A percentile compares a stretch with the other conserved stretches of the same genome.
Evolutionary conservation across 352 stramenopile species (phyloP).

Genomic region (Phytophthora litchii): DNA sequence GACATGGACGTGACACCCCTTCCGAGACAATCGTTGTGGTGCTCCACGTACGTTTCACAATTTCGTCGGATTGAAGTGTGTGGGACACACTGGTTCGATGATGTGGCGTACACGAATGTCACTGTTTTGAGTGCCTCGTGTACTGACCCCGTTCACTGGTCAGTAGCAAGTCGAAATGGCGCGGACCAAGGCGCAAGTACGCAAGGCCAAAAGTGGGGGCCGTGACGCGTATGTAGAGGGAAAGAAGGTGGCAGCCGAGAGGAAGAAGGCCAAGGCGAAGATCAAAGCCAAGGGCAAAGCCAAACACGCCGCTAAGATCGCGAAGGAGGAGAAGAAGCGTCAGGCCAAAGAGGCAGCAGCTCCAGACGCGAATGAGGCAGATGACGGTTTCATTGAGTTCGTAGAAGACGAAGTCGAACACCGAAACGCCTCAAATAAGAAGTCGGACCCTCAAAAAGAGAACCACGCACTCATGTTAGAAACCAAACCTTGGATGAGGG

Average conservation of each 20-base stretch:
- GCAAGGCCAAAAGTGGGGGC: constrained; percentile 35
- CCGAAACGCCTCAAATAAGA: constrained; percentile 13
- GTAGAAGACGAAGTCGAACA: constrained; percentile 12
- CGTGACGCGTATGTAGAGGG: constrained; percentile 42
- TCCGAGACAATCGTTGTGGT: background rate
- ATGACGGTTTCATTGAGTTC: constrained; percentile 67
- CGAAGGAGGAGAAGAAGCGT: constrained; percentile 58
- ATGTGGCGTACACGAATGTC: background rate
- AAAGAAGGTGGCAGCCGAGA: constrained; percentile 39
- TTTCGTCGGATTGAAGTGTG: constrained; percentile 21
- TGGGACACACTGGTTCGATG: background rate
- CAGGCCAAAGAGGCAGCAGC: constrained; percentile 10
- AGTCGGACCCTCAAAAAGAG: constrained; percentile 8
- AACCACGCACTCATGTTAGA: constrained; percentile 48
- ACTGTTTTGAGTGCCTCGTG: background rate
- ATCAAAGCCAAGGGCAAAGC: constrained; percentile 64
- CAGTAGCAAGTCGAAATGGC: constrained; percentile 43
- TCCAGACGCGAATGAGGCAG: constrained; percentile 10
- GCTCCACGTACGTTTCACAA: constrained; percentile 7
- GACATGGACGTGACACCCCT: constrained; percentile 6
- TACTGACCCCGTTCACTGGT: constrained; percentile 6
- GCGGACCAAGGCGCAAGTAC: constrained; percentile 43
- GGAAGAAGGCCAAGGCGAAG: constrained; percentile 61
- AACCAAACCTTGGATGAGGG: constrained; percentile 72
- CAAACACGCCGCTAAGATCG: constrained; percentile 57